Evolutionary conservation across 192 early-diverging fungal genomes (phyloP).

Genomic region (Backusella tuberculispora): DNA sequence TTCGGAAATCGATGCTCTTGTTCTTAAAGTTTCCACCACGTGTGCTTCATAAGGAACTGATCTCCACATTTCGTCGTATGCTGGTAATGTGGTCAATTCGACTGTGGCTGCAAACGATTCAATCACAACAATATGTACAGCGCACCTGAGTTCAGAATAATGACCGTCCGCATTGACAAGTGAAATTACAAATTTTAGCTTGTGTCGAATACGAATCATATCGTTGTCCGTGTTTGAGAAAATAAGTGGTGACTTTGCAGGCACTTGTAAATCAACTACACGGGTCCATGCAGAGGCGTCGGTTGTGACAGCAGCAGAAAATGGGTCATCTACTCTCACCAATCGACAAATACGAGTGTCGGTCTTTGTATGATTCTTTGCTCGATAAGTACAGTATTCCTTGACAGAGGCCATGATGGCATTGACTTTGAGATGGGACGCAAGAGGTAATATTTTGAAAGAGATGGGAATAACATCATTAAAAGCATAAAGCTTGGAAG

Average conservation of each 20-base stretch:
- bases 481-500: slow-evolving; percentile 56
- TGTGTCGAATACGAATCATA: slow-evolving; percentile 43
- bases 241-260: slow-evolving; percentile 20
- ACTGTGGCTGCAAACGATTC: slow-evolving; percentile 29
- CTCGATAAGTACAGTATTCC: slow-evolving; percentile 59
- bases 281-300: slow-evolving; percentile 22
- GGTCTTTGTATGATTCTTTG: slow-evolving; percentile 32
- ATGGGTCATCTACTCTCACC: slow-evolving; percentile 19
- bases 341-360: slow-evolving; percentile 25
- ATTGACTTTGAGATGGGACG: slow-evolving; percentile 50
- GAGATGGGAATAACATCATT: slow-evolving; percentile 57
- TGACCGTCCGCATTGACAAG: slow-evolving; percentile 41
- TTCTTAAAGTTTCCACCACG: slow-evolving; percentile 24
- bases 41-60: slow-evolving; percentile 38
- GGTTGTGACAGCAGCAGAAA: background rate
- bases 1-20: slow-evolving; percentile 11
- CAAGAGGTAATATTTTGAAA: slow-evolving; percentile 53
- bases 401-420: slow-evolving; percentile 53
- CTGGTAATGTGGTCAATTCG: slow-evolving; percentile 33
- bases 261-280: slow-evolving; percentile 25
- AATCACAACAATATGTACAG: slow-evolving; percentile 40
- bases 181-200: slow-evolving; percentile 42
- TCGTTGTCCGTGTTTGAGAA: slow-evolving; percentile 44
- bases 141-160: slow-evolving; percentile 41
- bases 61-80: slow-evolving; percentile 39